These are phyloP conservation scores for Schizophyllum commune DNA, from an alignment of 1,284 basidiomycete genomes.

Conservation along the genomic window DNA sequence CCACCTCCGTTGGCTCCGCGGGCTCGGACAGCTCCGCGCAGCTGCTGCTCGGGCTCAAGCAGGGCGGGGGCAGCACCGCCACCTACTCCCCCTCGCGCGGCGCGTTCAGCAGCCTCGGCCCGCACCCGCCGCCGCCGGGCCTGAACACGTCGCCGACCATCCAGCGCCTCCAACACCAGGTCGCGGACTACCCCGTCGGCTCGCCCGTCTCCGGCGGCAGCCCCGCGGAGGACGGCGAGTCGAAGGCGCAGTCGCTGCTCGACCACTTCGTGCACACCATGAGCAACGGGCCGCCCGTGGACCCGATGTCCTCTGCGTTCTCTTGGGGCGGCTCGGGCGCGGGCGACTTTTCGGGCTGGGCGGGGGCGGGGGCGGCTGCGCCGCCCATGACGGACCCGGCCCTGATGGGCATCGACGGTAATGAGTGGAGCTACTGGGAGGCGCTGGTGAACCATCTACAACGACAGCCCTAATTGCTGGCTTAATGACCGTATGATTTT, in stretches of 20 bases:
- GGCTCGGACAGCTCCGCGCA: conserved; percentile 28
- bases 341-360: conserved; percentile 54
- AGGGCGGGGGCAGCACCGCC: conserved; percentile 18
- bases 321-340: conserved; percentile 58
- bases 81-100: conserved; percentile 23
- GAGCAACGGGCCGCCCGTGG: conserved; percentile 51
- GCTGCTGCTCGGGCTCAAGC: conserved; percentile 41
- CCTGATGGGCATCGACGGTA: conserved; percentile 47
- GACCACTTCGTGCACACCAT: conserved; percentile 78
- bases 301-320: conserved; percentile 43
- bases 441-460: conserved; percentile 70
- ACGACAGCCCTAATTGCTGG: conserved; percentile 30
- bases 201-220: conserved; percentile 56
- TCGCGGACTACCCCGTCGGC: conserved; percentile 31
- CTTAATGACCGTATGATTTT: background rate
- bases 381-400: conserved; percentile 27
- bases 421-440: conserved; percentile 79
- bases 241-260: conserved; percentile 62
- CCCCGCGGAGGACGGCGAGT: conserved; percentile 59
- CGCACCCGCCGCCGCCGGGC: conserved; percentile 19
- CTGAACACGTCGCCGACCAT: conserved; percentile 37
- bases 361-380: conserved; percentile 25
- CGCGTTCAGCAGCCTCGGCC: conserved; percentile 19
- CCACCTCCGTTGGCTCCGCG: conserved; percentile 8
- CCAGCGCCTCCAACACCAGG: conserved; percentile 52